Percentiles rank a stretch among this genome's conserved stretches.
Conservation (phyloP, 2,329 filamentous ascomycete species). For the Colletotrichum cuscutae region DNA sequence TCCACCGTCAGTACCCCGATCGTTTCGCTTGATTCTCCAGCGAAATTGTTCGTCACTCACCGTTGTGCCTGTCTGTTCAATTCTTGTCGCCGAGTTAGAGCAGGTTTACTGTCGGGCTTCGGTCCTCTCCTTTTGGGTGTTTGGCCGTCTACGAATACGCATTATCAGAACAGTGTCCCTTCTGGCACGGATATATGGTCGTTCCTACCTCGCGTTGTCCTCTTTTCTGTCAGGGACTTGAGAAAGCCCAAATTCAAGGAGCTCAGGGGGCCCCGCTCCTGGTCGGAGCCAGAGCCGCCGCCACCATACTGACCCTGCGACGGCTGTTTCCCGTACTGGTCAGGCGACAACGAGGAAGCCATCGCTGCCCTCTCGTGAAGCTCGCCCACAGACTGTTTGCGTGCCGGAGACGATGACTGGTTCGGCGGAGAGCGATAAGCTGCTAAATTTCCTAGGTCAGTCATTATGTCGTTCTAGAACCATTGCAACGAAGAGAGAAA, state of each 20-base stretch:
- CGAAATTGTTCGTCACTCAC: conserved; percentile 58
- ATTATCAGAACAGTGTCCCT: neutral
- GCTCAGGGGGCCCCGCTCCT: conserved; percentile 52
- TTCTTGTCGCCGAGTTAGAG: conserved; percentile 90
- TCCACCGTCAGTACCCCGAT: conserved; percentile 34
- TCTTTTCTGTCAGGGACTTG: conserved; percentile 78
- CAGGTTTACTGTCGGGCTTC: conserved; percentile 96
- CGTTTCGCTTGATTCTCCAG: neutral
- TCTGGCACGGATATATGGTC: neutral
- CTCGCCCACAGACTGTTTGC: conserved; percentile 44
- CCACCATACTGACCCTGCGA: conserved; percentile 39
- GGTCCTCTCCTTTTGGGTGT: conserved; percentile 90
- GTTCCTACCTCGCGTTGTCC: conserved; percentile 75
- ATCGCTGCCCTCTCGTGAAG: conserved; percentile 50
- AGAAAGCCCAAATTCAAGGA: conserved; percentile 69
- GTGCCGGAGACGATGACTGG: conserved; percentile 45
- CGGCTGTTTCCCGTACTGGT: conserved; percentile 42
- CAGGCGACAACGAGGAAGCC: conserved; percentile 60
- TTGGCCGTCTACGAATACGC: conserved; percentile 73
- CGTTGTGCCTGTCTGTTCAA: conserved; percentile 95
- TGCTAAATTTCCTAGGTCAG: conserved; percentile 48
- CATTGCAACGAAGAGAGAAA: neutral
- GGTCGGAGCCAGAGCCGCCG: conserved; percentile 33
- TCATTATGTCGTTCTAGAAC: conserved; percentile 36
- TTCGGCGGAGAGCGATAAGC: conserved; percentile 50